Conservation (phyloP, 192 early-diverging fungal genomes). For the Oehlia diaphana region DNA sequence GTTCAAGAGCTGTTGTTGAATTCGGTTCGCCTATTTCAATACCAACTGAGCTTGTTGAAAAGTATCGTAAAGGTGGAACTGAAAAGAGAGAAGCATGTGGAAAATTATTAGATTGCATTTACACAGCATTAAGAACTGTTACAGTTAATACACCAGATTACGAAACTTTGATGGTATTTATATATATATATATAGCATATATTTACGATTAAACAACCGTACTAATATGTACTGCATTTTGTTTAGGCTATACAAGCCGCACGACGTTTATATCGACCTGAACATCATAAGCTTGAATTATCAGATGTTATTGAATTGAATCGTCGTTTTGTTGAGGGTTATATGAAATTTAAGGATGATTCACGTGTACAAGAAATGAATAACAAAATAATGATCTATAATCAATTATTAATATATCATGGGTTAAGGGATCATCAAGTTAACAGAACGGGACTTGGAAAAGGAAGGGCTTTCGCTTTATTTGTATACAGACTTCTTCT, state of each 20-base stretch:
- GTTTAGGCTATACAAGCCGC: constrained; percentile 86
- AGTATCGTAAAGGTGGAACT: constrained; percentile 78
- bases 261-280: constrained; percentile 87
- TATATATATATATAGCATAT: too few species aligned
- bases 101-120: constrained; percentile 74
- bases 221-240: not conserved
- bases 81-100: constrained; percentile 83
- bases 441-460: constrained; percentile 69
- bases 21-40: constrained; percentile 92
- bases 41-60: constrained; percentile 70
- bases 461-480: constrained; percentile 60
- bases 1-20: constrained; percentile 95
- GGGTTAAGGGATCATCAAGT: constrained; percentile 98
- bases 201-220: too few species aligned
- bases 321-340: constrained; percentile 84
- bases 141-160: constrained; percentile 93
- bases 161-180: constrained; percentile 84
- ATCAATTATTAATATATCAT: constrained; percentile 85
- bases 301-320: constrained; percentile 87
- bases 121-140: constrained; percentile 79
- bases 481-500: constrained; percentile 69
- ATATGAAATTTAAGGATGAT: constrained; percentile 79
- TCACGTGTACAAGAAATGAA: constrained; percentile 77
- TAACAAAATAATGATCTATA: constrained; percentile 79
- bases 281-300: constrained; percentile 79